Conservation (phyloP, 2,329 filamentous ascomycete genomes). For the Xylariomycetidae sp. region DNA sequence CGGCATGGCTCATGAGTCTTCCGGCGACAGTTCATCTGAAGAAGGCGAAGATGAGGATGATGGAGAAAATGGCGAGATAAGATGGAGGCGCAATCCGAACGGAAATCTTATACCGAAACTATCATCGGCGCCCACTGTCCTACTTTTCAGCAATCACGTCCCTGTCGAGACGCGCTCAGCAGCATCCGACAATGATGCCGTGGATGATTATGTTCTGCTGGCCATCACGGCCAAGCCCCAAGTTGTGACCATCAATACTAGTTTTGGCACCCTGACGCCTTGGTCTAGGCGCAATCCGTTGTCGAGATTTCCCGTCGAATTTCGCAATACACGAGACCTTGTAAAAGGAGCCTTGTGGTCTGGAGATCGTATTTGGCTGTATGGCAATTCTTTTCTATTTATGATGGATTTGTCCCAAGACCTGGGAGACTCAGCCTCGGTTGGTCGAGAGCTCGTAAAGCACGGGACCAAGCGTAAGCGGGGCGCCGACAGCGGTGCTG, state of each 20-base stretch:
- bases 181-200: slow-evolving; percentile 18
- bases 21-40: slow-evolving; percentile 35
- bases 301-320: slow-evolving; percentile 68
- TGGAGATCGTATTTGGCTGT: slow-evolving; percentile 74
- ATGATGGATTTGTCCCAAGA: slow-evolving; percentile 85
- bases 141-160: slow-evolving; percentile 60
- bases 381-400: slow-evolving; percentile 79
- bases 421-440: slow-evolving; percentile 40
- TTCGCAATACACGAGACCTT: slow-evolving; percentile 70
- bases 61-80: slow-evolving; percentile 48
- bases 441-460: slow-evolving; percentile 21
- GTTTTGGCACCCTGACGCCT: slow-evolving; percentile 70
- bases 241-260: slow-evolving; percentile 73
- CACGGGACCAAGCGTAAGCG: slow-evolving; percentile 52
- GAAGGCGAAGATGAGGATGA: slow-evolving; percentile 35
- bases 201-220: slow-evolving; percentile 48
- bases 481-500: slow-evolving; percentile 46
- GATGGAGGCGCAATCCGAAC: slow-evolving; percentile 72
- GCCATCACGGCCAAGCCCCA: slow-evolving; percentile 54
- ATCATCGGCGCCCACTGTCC: slow-evolving; percentile 56
- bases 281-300: slow-evolving; percentile 84
- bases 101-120: slow-evolving; percentile 66
- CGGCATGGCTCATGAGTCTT: slow-evolving; percentile 24
- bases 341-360: slow-evolving; percentile 87
- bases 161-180: slow-evolving; percentile 28